phyloP scores from a whole-genome alignment of 352 stramenopile genomes.

The Pythium pectinolyticum region DNA sequence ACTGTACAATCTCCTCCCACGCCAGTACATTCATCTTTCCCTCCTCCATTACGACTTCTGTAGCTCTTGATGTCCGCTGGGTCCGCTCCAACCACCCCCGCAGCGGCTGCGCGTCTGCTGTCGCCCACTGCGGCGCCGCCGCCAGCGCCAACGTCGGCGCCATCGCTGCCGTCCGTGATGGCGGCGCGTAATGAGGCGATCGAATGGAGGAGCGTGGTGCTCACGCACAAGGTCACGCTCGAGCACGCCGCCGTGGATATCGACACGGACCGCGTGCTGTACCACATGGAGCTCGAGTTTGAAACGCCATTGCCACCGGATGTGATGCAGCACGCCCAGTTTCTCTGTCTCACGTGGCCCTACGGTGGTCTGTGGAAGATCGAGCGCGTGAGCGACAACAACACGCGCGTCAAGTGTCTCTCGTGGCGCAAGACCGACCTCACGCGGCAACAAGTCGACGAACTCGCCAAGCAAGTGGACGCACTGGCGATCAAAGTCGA shows the following conservation, averaged over 20 bases:
- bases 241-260: slow-evolving; percentile 61
- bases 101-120: too few relatives aligned
- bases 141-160: background rate
- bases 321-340: slow-evolving; percentile 35
- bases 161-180: too few relatives aligned
- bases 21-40: too few relatives aligned
- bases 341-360: slow-evolving; percentile 47
- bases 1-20: too few relatives aligned
- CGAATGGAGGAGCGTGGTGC: slow-evolving; percentile 45
- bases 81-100: too few relatives aligned
- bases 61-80: too few relatives aligned
- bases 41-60: too few relatives aligned
- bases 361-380: slow-evolving; percentile 67
- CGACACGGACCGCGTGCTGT: slow-evolving; percentile 47
- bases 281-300: slow-evolving; percentile 51
- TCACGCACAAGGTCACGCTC: slow-evolving; percentile 44
- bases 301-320: slow-evolving; percentile 37
- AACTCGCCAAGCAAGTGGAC: slow-evolving; percentile 33
- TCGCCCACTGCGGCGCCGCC: too few relatives aligned
- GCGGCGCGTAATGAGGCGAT: slow-evolving; percentile 33
- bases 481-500: slow-evolving; percentile 43
- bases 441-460: slow-evolving; percentile 22
- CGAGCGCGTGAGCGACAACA: slow-evolving; percentile 36
- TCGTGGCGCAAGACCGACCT: slow-evolving; percentile 56
- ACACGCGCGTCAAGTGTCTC: slow-evolving; percentile 40